Evolutionary conservation across 169 alveolate species (phyloP).

Genomic region (Plasmodium chabaudi): DNA sequence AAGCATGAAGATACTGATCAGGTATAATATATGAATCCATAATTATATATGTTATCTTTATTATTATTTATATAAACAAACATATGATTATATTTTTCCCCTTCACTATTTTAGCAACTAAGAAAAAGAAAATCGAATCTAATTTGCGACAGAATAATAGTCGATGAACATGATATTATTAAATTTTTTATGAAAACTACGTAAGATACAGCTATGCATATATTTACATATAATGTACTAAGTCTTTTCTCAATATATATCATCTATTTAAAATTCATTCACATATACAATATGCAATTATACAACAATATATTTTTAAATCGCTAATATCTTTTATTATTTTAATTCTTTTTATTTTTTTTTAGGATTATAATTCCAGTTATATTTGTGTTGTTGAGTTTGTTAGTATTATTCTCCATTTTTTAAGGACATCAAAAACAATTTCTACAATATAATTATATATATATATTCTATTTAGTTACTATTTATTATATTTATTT

Average conservation of each 20-base stretch:
- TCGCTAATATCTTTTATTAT: neutral
- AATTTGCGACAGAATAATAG: slow-evolving; percentile 53
- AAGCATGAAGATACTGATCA: slow-evolving; percentile 16
- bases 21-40: slow-evolving; percentile 23
- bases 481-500: too few species aligned
- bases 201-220: slow-evolving; percentile 25
- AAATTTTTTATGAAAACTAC: slow-evolving; percentile 45
- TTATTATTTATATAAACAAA: neutral
- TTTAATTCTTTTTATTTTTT: slow-evolving; percentile 4
- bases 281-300: neutral
- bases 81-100: neutral
- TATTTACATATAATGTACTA: neutral
- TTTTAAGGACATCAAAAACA: neutral
- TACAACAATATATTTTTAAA: neutral
- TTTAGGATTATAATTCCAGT: slow-evolving; percentile 65
- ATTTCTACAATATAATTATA: neutral
- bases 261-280: neutral
- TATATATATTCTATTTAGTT: neutral
- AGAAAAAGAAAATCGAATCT: slow-evolving; percentile 60
- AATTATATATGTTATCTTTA: neutral
- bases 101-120: slow-evolving; percentile 8
- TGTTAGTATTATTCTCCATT: slow-evolving; percentile 48
- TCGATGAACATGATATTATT: slow-evolving; percentile 72
- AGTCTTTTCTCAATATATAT: too few species aligned
- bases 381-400: slow-evolving; percentile 60